Conservation (phyloP, 176 grass and related monocot genomes). For the Chrysopogon serrulatus region DNA sequence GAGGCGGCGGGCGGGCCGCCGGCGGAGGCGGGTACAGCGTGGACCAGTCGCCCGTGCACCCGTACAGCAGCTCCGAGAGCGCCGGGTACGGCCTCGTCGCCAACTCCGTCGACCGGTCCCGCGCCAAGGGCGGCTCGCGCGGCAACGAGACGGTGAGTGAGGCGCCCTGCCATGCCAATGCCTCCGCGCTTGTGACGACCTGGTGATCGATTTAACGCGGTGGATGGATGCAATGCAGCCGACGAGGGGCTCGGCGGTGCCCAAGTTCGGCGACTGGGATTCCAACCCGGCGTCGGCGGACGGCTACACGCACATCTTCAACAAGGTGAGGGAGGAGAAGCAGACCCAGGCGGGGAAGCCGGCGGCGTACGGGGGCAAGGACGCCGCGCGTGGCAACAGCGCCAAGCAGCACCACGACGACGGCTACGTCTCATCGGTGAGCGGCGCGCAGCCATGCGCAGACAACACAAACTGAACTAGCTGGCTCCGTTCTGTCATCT, state of each 20-base stretch:
- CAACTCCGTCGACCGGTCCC: conserved; percentile 34
- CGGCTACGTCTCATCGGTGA: conserved; percentile 52
- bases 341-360: conserved; percentile 48
- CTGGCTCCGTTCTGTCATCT: not conserved
- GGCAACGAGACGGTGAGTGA: conserved; percentile 43
- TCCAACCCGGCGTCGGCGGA: conserved; percentile 88
- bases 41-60: conserved; percentile 41
- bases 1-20: not conserved
- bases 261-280: conserved; percentile 96
- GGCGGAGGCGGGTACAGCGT: conserved; percentile 21
- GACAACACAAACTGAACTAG: not conserved
- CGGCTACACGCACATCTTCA: conserved; percentile 90
- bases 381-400: conserved; percentile 7
- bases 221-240: conserved; percentile 37
- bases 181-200: not conserved
- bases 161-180: not conserved
- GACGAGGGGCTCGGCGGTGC: conserved; percentile 69
- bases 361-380: conserved; percentile 27
- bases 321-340: conserved; percentile 91
- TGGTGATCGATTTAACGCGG: not conserved
- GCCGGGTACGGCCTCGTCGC: conserved; percentile 29
- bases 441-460: not conserved
- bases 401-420: conserved; percentile 35
- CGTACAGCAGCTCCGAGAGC: conserved; percentile 23
- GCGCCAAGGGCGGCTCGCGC: conserved; percentile 25